Evolutionary conservation across 768 basidiomycete species (phyloP), one percentile per base, ranked within the genome.

Genomic region (Cyathus striatus): DNA sequence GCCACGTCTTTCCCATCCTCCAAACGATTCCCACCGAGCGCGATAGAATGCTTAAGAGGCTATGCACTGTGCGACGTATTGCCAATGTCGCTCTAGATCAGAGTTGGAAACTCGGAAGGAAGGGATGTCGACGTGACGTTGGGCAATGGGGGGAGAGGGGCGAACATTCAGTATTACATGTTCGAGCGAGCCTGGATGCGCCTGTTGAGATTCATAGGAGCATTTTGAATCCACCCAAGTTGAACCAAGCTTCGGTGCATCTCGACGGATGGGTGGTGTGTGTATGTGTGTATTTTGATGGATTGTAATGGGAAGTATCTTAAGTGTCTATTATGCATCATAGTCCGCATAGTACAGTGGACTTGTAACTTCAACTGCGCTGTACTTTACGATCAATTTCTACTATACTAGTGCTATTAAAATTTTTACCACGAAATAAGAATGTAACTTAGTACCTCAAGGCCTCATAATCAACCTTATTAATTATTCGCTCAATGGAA

Each of bases 1-100:
- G 60, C 0, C 55, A 64, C 0, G 49, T 55, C 1, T 53, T 74
- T 21, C 75, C 74, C 0, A 21, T 59, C 3, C 55, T 76, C 3
- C 38, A 54, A 1, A 47, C 50, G 1, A 18, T 74, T 0, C 74
- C 73, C 0, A 73, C 66, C 2, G 36, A 56, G 24, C 57, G 63
- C n/a, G 61, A 54, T 18, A 49, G 43, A 33, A 51, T 65, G 13
- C 27, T 67, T n/a, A 44, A 42, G 17, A 57, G 60, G 14, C 45
- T 76, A 14, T 57, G 16, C 14, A 61, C 68, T 1, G 61, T 73
- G 62, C 53, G 54, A 1, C 56, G 56, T 1, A 72, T 76, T 20
- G 71, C 71, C 0, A 56, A 64, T 23, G 60, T 59, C 10, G 45
- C 76, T 3, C 46, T 76, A 6, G 56, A 60, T 55, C 51, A 9